Base-by-base conservation (phyloP, 148 eudicot species). In the Agrostemma githago region DNA sequence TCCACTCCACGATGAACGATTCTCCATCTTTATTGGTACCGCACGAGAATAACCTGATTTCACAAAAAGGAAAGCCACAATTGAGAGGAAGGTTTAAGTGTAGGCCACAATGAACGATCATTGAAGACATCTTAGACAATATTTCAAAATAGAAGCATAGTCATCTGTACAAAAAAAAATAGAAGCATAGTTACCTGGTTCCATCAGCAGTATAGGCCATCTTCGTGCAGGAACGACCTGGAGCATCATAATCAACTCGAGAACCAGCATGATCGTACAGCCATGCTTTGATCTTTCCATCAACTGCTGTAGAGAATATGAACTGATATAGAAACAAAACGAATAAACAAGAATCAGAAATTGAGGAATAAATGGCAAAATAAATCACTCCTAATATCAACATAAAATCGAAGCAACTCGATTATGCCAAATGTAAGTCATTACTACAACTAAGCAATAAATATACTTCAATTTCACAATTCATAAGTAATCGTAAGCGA, bases 251-350 rank as follows among this genome's bases (percentile, higher is more conserved):
- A 71, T 89, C 89, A 40, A 89, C 91, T 68, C 92, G 87, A 65
- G 97, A 89, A 69, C 92, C 97, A 79, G 74, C 56, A 74, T 89
- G 88, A 81, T 93, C 98, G 83, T 87, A 93, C 61, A 93, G 75
- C 98, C 98, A 93, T 74, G 95, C 94, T 81, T 88, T 93, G 74
- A 93, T 91, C 81, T 91, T 88, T 62, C 98, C 98, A 82, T 88
- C 96, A 59, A 87, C 85, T 59, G 98, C 91, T 38, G 96, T 85
- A 70, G 98, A 93, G 79, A 93, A 88, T 76, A 93, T 80, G 69
- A 93, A 91, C 98, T 93, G 90, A 44, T 26, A 70, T 26, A 34
- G 42, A 70, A 53, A 53, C 0, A 6, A 69, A 5, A 69, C 48
- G 72, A 48, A 5, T 51, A 70, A 26, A 16, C 6, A 34, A 9